Percentiles rank a stretch among this genome's conserved stretches.
phyloP scores from a whole-genome alignment of 768 basidiomycete species.

The Lactarius hengduanensis region DNA sequence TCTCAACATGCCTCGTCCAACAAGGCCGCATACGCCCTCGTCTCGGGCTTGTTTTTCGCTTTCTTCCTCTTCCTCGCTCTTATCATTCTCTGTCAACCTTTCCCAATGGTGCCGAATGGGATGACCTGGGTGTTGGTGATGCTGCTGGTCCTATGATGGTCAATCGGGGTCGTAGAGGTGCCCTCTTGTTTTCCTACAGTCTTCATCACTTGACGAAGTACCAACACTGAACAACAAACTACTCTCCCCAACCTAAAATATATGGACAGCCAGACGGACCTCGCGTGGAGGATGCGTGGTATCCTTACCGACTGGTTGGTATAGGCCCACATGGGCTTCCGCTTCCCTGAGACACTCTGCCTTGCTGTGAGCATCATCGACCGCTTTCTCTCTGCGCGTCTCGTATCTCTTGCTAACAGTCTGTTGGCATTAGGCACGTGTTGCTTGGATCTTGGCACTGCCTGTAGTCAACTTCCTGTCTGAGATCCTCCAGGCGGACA shows the following conservation, averaged over 20 bases:
- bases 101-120: slow-evolving; percentile 70
- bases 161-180: slow-evolving; percentile 84
- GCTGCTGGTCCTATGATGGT: slow-evolving; percentile 95
- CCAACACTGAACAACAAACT: slow-evolving; percentile 45
- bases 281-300: slow-evolving; percentile 87
- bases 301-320: slow-evolving; percentile 93
- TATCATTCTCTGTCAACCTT: too few relatives aligned
- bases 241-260: slow-evolving; percentile 85
- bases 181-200: slow-evolving; percentile 18
- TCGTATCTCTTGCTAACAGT: too few relatives aligned
- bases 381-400: too few relatives aligned
- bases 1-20: too few relatives aligned
- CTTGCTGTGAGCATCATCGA: slow-evolving; percentile 24
- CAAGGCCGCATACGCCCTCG: too few relatives aligned
- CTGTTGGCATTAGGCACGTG: too few relatives aligned
- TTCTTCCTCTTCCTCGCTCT: too few relatives aligned
- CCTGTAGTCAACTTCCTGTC: too few relatives aligned
- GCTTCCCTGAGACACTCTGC: slow-evolving; percentile 87
- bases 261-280: slow-evolving; percentile 78
- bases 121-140: slow-evolving; percentile 90
- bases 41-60: too few relatives aligned
- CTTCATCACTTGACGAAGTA: slow-evolving; percentile 11
- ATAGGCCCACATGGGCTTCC: slow-evolving; percentile 76
- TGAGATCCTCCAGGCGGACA: too few relatives aligned
- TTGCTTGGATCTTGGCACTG: too few relatives aligned